Evolutionary conservation across 345 rosid genomes (phyloP).

Genomic region (Hirschfeldia incana): DNA sequence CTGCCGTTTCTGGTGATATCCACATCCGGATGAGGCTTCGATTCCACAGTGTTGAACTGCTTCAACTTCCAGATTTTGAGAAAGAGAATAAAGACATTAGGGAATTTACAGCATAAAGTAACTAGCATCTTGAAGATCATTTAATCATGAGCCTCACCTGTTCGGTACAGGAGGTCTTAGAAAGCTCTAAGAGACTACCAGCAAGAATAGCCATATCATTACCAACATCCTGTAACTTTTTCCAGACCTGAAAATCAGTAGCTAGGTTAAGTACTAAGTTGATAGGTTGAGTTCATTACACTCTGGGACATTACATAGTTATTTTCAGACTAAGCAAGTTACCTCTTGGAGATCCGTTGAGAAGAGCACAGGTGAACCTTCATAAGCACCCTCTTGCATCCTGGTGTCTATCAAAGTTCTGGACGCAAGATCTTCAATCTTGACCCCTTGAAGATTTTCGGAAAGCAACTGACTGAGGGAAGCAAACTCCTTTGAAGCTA

Average conservation of each 20-base stretch:
- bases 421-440: slow-evolving; percentile 53
- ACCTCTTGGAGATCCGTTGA: slow-evolving; percentile 72
- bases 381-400: slow-evolving; percentile 85
- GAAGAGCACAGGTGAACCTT: slow-evolving; percentile 58
- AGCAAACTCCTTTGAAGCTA: slow-evolving; percentile 73
- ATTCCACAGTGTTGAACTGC: slow-evolving; percentile 45
- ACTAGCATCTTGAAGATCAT: background rate
- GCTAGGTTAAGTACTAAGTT: slow-evolving; percentile 10
- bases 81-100: background rate
- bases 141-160: slow-evolving; percentile 51
- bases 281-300: slow-evolving; percentile 10
- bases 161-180: slow-evolving; percentile 50
- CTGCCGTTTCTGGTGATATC: slow-evolving; percentile 48
- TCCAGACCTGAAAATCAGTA: slow-evolving; percentile 60
- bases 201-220: slow-evolving; percentile 68
- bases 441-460: slow-evolving; percentile 71
- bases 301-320: background rate
- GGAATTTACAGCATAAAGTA: background rate
- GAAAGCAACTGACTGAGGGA: slow-evolving; percentile 68
- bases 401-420: slow-evolving; percentile 57
- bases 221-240: slow-evolving; percentile 63
- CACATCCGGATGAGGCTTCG: slow-evolving; percentile 43
- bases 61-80: slow-evolving; percentile 30
- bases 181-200: slow-evolving; percentile 59
- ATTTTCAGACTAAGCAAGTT: slow-evolving; percentile 19